Conservation (phyloP, 2,329 filamentous ascomycete species). For the Aspergillus sp. region DNA sequence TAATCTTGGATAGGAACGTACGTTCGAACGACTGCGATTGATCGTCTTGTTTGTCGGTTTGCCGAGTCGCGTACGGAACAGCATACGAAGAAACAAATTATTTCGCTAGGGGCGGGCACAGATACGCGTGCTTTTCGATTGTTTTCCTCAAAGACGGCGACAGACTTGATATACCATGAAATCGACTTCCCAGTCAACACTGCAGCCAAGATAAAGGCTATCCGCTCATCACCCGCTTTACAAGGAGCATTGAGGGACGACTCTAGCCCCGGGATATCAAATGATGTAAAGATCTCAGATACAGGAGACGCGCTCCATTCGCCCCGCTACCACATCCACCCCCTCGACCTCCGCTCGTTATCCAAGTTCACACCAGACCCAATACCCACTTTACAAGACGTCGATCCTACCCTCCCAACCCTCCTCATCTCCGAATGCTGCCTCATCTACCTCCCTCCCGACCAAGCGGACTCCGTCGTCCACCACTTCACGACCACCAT, state of each 20-base stretch:
- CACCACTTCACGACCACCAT: slow-evolving; percentile 55
- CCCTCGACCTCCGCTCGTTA: slow-evolving; percentile 63
- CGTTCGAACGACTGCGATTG: slow-evolving; percentile 75
- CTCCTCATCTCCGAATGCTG: slow-evolving; percentile 92
- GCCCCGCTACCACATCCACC: slow-evolving; percentile 49
- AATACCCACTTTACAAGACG: slow-evolving; percentile 37
- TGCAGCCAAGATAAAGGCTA: slow-evolving; percentile 53
- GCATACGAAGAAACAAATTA: slow-evolving; percentile 56
- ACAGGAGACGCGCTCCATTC: slow-evolving; percentile 41
- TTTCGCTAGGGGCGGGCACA: slow-evolving; percentile 88
- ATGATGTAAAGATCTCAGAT: slow-evolving; percentile 30
- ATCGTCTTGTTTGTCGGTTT: slow-evolving; percentile 68
- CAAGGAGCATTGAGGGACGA: slow-evolving; percentile 18
- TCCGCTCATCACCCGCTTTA: slow-evolving; percentile 26
- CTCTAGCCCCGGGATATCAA: slow-evolving; percentile 18
- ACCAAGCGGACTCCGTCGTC: slow-evolving; percentile 59
- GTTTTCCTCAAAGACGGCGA: slow-evolving; percentile 41
- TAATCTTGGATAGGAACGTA: slow-evolving; percentile 68
- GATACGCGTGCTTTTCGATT: slow-evolving; percentile 84
- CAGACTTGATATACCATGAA: slow-evolving; percentile 72
- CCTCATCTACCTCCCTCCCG: slow-evolving; percentile 72
- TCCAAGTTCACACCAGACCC: not conserved
- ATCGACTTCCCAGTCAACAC: slow-evolving; percentile 77
- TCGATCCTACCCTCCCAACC: slow-evolving; percentile 60
- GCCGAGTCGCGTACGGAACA: slow-evolving; percentile 39